A percentile compares a stretch with the other conserved stretches of the same genome.
Conservation (phyloP, 306 rosid genomes). For the Trifolium pratense region DNA sequence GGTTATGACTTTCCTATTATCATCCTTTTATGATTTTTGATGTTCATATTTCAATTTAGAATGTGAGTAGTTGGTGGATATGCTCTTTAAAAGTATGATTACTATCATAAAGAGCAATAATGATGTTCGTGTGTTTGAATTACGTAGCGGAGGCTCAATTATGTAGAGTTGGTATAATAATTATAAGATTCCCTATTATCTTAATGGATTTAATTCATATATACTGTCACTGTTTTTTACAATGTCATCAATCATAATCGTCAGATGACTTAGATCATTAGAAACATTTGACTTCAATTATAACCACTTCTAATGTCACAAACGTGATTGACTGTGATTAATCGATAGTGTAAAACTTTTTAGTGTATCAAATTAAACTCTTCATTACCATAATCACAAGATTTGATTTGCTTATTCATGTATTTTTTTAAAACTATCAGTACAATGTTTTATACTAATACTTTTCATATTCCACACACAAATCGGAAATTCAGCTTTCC, state of each 20-base stretch:
- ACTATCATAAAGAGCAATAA: constrained; percentile 1
- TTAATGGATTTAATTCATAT: neutral
- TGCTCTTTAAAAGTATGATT: constrained; percentile 27
- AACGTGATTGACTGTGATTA: neutral
- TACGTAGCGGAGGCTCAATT: neutral
- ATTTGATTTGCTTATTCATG: neutral
- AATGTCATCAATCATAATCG: neutral
- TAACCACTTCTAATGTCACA: no score
- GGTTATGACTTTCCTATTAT: neutral
- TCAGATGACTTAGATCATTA: neutral
- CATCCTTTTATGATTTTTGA: constrained; percentile 1
- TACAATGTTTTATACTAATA: constrained; percentile 27
- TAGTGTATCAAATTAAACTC: neutral
- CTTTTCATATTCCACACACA: constrained; percentile 27
- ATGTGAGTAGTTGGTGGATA: constrained; percentile 14
- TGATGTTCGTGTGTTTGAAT: constrained; percentile 4
- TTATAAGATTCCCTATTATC: neutral
- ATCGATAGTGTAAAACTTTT: neutral
- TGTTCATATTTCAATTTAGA: neutral
- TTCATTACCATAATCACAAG: neutral
- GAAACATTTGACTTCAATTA: no score
- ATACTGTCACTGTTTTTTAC: neutral
- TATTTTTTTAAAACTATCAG: constrained; percentile 1
- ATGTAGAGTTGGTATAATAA: neutral
- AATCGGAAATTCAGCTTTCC: constrained; percentile 75